Conservation (phyloP, 345 rosid genomes). For the Boechera divaricarpa region DNA sequence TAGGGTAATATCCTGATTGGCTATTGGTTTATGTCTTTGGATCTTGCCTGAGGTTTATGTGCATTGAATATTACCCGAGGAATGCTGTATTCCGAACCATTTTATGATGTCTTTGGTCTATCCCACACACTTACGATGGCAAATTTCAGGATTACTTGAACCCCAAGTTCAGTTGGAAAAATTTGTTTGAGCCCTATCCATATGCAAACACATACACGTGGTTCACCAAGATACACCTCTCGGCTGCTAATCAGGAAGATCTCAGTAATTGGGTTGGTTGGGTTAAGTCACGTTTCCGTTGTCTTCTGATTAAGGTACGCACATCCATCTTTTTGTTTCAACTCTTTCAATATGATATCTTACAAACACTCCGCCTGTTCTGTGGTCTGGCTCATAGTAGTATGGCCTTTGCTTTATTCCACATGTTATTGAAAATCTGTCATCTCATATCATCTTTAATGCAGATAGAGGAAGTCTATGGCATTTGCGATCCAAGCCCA, state of each 20-base stretch:
- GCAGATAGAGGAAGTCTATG: slow-evolving; percentile 63
- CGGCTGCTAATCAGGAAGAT: slow-evolving; percentile 52
- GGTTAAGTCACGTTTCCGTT: slow-evolving; percentile 66
- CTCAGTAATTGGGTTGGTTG: slow-evolving; percentile 69
- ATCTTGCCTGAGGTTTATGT: neutral
- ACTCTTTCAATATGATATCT: neutral
- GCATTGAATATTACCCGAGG: neutral
- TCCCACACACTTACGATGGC: neutral
- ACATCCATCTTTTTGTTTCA: slow-evolving; percentile 19
- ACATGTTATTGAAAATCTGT: neutral
- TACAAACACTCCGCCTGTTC: neutral
- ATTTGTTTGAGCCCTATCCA: slow-evolving; percentile 58
- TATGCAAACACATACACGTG: slow-evolving; percentile 51
- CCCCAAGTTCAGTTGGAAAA: slow-evolving; percentile 52
- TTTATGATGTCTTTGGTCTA: neutral
- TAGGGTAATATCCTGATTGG: neutral
- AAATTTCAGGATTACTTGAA: slow-evolving; percentile 47
- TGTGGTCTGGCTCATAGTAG: neutral
- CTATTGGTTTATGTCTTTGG: neutral
- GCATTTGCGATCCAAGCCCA: slow-evolving; percentile 64
- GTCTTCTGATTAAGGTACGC: slow-evolving; percentile 57
- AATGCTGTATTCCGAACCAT: neutral
- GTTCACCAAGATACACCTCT: slow-evolving; percentile 57
- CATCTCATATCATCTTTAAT: slow-evolving; percentile 1
- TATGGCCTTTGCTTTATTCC: neutral